phyloP scores from a whole-genome alignment of 2,329 filamentous ascomycete genomes.

The Stenocarpella maydis region DNA sequence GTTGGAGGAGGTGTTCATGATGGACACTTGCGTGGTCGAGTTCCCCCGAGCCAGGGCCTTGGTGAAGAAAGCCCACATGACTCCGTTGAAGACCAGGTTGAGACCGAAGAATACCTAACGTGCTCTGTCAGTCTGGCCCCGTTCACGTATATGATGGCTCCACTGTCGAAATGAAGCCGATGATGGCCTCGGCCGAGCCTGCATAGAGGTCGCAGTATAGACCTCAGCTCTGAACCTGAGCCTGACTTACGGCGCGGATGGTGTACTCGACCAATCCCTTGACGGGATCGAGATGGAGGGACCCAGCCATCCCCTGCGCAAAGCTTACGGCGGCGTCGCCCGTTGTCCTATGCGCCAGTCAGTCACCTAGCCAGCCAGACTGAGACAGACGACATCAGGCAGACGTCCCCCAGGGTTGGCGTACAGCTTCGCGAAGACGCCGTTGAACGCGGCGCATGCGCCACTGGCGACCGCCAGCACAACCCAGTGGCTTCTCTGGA shows the following conservation, averaged over 20 bases:
- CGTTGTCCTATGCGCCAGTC: slow-evolving; percentile 55
- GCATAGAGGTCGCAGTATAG: not conserved
- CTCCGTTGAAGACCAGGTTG: slow-evolving; percentile 77
- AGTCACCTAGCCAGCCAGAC: not conserved
- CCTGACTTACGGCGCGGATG: slow-evolving; percentile 57
- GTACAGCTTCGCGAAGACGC: slow-evolving; percentile 84
- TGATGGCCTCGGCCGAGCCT: not conserved
- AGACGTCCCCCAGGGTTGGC: not conserved
- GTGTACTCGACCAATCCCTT: slow-evolving; percentile 56
- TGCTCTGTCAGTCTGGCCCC: slow-evolving; percentile 3
- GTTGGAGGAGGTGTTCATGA: slow-evolving; percentile 84
- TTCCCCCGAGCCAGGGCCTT: slow-evolving; percentile 76
- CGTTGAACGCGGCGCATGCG: slow-evolving; percentile 81
- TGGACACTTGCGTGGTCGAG: slow-evolving; percentile 80
- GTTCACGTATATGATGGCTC: not conserved
- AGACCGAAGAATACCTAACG: slow-evolving; percentile 75
- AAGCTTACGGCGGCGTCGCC: slow-evolving; percentile 62
- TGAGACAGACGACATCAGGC: not conserved
- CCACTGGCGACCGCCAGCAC: slow-evolving; percentile 77
- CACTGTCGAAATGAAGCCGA: not conserved
- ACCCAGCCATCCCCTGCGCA: slow-evolving; percentile 52
- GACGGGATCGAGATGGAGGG: slow-evolving; percentile 52
- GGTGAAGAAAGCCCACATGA: slow-evolving; percentile 89
- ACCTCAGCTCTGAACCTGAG: not conserved
- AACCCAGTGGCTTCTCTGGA: slow-evolving; percentile 63